Evolutionary conservation across 2,329 filamentous ascomycete genomes (phyloP).

Genomic region (Penicillium capsulatum): DNA sequence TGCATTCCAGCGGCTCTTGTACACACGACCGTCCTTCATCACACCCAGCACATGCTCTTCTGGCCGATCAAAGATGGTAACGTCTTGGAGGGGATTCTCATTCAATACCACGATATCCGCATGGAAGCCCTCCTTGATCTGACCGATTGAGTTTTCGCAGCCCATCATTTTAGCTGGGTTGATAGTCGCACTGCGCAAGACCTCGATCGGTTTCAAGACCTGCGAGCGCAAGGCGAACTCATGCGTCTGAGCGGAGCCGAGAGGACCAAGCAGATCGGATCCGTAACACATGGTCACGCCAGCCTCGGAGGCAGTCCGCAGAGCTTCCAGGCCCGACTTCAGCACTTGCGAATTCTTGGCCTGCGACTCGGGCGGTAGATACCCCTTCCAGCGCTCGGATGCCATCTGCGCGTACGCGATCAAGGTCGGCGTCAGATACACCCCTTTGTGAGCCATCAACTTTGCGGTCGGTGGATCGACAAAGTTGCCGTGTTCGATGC

Average conservation of each 20-base stretch:
- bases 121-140: constrained; percentile 48
- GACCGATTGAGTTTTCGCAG: constrained; percentile 47
- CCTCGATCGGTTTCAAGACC: constrained; percentile 40
- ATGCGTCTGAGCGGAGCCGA: constrained; percentile 45
- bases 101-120: constrained; percentile 53
- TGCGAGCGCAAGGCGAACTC: constrained; percentile 47
- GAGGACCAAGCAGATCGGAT: constrained; percentile 51
- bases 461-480: constrained; percentile 43
- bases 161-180: constrained; percentile 50
- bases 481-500: constrained; percentile 53
- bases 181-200: constrained; percentile 50
- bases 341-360: constrained; percentile 51
- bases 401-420: constrained; percentile 51
- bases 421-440: constrained; percentile 53
- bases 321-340: constrained; percentile 43
- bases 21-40: constrained; percentile 53
- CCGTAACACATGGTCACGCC: constrained; percentile 56
- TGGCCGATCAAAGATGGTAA: constrained; percentile 47
- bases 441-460: constrained; percentile 48
- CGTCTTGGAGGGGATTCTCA: constrained; percentile 53
- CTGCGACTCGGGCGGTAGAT: constrained; percentile 33
- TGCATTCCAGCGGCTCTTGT: constrained; percentile 29
- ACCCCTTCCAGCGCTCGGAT: constrained; percentile 33
- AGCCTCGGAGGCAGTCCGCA: constrained; percentile 49
- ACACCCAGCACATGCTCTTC: constrained; percentile 49